Base-by-base conservation (phyloP, 306 rosid species). In the Phaseolus lunatus region DNA sequence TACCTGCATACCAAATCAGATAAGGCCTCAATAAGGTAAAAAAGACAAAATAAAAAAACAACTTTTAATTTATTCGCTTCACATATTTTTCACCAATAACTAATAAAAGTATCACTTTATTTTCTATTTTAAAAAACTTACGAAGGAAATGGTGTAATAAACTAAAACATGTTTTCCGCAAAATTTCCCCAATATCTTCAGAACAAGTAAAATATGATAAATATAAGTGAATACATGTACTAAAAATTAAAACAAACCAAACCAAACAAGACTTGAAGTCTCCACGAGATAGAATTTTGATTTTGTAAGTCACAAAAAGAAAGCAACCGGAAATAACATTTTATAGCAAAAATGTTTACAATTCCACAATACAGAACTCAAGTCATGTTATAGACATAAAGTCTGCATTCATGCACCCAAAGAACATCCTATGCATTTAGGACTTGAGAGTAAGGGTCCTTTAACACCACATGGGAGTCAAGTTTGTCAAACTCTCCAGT, bases 1-100 rank as follows among this genome's bases (percentile, higher is more conserved):
- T 12, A 96, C 99, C 99, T 96, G 97, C 15, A 66, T 43, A 61
- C 43, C 57, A 27, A 80, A 69, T 27, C 27, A 78, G 39, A 48
- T 61, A 33, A 33, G 5, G 24, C 43, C 62, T 56, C 23, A 53
- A 62, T 52, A 63, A 52, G 49, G 20, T 69, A 48, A 70, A 18
- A 43, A 41, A 63, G n/a, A 67, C 1, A 67, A 6, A 31, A 24
- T 2, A 3, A 9, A 19, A 33, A 16, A 19, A 18, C 10, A 9
- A 53, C 27, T 50, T 52, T 3, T 3, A 53, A 8, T 20, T 53
- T 49, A 49, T 52, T 18, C 26, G 20, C 24, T 52, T 19, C 24
- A 19, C 58, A 19, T 52, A 52, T 19, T 52, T 8, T 52, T 52
- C 58, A 3, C 5, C 13, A 49, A 49, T 7, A 49, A 52, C 3